These are phyloP conservation scores for Pichia sp. DNA, from an alignment of 1,139 yeast genomes.

Conservation along the genomic window DNA sequence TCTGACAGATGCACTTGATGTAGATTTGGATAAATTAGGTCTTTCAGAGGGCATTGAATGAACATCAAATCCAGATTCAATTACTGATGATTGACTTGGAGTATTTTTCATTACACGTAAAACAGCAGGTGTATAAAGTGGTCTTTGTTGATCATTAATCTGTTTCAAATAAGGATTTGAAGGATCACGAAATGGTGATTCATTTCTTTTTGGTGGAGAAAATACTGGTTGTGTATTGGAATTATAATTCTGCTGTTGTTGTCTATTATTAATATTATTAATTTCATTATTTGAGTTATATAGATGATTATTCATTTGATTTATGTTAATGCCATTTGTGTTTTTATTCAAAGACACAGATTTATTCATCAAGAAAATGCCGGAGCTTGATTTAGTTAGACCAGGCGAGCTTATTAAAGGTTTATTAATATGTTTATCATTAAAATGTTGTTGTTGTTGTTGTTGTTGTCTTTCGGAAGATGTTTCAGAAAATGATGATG, in stretches of 20 bases:
- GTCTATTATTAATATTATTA: neutral
- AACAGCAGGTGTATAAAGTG: constrained; percentile 87
- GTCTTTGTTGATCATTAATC: constrained; percentile 69
- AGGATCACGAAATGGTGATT: constrained; percentile 29
- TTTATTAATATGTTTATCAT: neutral
- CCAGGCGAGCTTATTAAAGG: neutral
- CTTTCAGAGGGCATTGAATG: constrained; percentile 12
- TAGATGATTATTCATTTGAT: too few species aligned
- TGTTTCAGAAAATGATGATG: too few species aligned
- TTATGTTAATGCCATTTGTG: too few species aligned
- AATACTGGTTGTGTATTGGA: neutral
- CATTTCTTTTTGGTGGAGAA: constrained; percentile 23
- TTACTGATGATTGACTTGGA: constrained; percentile 5
- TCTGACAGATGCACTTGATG: constrained; percentile 23
- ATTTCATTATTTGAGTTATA: neutral
- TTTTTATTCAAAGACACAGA: too few species aligned
- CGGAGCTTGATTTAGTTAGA: neutral
- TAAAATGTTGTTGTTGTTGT: neutral
- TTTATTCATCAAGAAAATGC: neutral
- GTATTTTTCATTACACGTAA: constrained; percentile 37
- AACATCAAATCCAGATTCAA: constrained; percentile 12
- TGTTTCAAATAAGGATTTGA: constrained; percentile 37
- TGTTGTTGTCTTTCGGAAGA: neutral
- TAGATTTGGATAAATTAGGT: constrained; percentile 17
- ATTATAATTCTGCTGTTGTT: neutral